Evolutionary conservation across 768 basidiomycete genomes (phyloP), one percentile per base, ranked within the genome.

Genomic region (Mycena kentingensis): DNA sequence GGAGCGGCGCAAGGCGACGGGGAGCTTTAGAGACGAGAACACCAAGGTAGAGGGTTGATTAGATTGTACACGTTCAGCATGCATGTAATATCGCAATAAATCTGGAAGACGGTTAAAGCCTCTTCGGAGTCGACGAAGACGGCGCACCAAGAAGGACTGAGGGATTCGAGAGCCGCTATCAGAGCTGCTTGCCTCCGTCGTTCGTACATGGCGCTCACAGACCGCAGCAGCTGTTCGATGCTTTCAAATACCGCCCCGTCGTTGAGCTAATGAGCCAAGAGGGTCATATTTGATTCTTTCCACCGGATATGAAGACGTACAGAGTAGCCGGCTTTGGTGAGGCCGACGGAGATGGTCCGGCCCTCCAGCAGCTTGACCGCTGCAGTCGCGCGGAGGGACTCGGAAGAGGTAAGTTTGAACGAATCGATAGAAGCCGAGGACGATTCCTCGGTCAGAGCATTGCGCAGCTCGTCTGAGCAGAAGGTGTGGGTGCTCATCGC

Each of bases 281-380:
- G 11, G 25, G 22, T 21, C 19, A 42, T n/a, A 19, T 39, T 8
- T 19, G 7, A 26, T 19, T 11, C 25, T 26, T 5, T 11, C 19
- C 19, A 24, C 22, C 12, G 21, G 6, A 38, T 24, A 19, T 39
- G 46, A 35, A 41, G 19, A 60, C 70, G 64, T 62, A 85, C 86
- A 65, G 69, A 76, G 63, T 82, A 88, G 3, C 87, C 87, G 61
- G 73, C 69, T 16, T 70, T 67, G 3, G 78, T 78, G 32, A 89
- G 71, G 19, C 70, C 67, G 15, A 89, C 65, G 16, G 55, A 65
- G 19, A 87, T 60, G 15, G 52, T 65, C 3, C 70, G 68, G 11
- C 81, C 85, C 61, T 89, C 87, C 11, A 87, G 69, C 3, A 84
- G 67, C 4, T 75, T 77, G 37, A 87, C 75, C 21, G 69, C 68